Evolutionary conservation across 352 stramenopile genomes (phyloP).

Genomic region (Phytophthora agathidicida): DNA sequence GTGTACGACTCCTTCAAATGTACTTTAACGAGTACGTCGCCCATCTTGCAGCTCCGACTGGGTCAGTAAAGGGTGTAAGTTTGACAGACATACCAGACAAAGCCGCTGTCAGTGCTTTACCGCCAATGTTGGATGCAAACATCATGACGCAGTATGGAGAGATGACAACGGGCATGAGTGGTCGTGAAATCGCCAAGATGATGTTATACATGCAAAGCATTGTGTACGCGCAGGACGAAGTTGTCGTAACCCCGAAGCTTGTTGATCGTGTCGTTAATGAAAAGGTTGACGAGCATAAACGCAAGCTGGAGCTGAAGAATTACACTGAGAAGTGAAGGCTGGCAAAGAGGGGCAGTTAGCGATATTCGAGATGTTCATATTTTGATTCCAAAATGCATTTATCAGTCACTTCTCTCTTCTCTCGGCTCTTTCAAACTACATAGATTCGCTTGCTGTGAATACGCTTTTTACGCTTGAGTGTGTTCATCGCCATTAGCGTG

Average conservation of each 20-base stretch:
- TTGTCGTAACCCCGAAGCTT: slow-evolving; percentile 54
- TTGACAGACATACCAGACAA: slow-evolving; percentile 11
- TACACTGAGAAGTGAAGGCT: slow-evolving; percentile 47
- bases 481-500: too few species aligned
- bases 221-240: slow-evolving; percentile 74
- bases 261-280: slow-evolving; percentile 69
- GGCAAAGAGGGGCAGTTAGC: too few species aligned
- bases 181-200: slow-evolving; percentile 88
- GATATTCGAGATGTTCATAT: too few species aligned
- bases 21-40: slow-evolving; percentile 73
- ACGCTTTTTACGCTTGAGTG: too few species aligned
- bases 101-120: slow-evolving; percentile 23
- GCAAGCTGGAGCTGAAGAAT: slow-evolving; percentile 63
- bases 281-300: slow-evolving; percentile 78
- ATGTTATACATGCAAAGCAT: slow-evolving; percentile 88
- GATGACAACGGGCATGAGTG: slow-evolving; percentile 79
- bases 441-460: too few species aligned
- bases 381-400: too few species aligned
- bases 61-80: neutral
- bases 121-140: slow-evolving; percentile 12
- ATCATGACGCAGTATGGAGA: slow-evolving; percentile 58
- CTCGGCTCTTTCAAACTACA: too few species aligned
- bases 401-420: too few species aligned
- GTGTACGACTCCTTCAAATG: slow-evolving; percentile 68
- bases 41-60: slow-evolving; percentile 16